These are phyloP conservation scores for Nakazawaea wyomingensis DNA, from an alignment of 805 yeast genomes.

Conservation along the genomic window DNA sequence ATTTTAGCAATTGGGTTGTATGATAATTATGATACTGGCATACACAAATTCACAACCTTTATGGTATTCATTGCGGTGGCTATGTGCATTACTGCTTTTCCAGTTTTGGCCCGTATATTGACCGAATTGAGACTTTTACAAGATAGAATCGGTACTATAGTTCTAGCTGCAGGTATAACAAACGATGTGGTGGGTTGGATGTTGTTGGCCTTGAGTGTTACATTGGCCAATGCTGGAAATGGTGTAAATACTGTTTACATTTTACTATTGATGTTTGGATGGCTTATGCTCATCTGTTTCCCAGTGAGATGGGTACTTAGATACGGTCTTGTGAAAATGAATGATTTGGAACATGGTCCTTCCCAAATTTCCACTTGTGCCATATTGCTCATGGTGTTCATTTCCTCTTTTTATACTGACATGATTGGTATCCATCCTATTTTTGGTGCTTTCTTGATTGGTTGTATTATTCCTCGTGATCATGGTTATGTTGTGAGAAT, in stretches of 20 bases:
- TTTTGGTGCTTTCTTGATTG: constrained; percentile 79
- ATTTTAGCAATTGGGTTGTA: constrained; percentile 65
- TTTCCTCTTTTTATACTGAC: constrained; percentile 74
- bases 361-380: constrained; percentile 55
- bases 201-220: constrained; percentile 66
- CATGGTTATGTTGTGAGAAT: constrained; percentile 64
- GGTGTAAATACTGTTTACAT: constrained; percentile 70
- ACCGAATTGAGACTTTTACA: constrained; percentile 67
- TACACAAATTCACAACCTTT: constrained; percentile 60
- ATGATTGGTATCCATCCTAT: constrained; percentile 84
- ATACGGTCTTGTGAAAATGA: constrained; percentile 37
- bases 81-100: constrained; percentile 80
- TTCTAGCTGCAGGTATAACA: constrained; percentile 78
- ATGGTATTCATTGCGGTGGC: constrained; percentile 83
- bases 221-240: constrained; percentile 67
- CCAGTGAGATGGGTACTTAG: constrained; percentile 50
- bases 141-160: constrained; percentile 67
- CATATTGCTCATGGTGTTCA: constrained; percentile 50
- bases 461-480: constrained; percentile 71
- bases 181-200: constrained; percentile 84
- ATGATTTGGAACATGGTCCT: constrained; percentile 59
- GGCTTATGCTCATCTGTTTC: constrained; percentile 56
- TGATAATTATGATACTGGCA: constrained; percentile 39
- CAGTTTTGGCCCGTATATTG: constrained; percentile 74
- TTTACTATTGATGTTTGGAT: constrained; percentile 58